Percentiles rank a stretch among this genome's conserved stretches.
These are phyloP conservation scores for Emmonsia crescens DNA, from an alignment of 2,329 filamentous ascomycete species.

Conservation along the genomic window DNA sequence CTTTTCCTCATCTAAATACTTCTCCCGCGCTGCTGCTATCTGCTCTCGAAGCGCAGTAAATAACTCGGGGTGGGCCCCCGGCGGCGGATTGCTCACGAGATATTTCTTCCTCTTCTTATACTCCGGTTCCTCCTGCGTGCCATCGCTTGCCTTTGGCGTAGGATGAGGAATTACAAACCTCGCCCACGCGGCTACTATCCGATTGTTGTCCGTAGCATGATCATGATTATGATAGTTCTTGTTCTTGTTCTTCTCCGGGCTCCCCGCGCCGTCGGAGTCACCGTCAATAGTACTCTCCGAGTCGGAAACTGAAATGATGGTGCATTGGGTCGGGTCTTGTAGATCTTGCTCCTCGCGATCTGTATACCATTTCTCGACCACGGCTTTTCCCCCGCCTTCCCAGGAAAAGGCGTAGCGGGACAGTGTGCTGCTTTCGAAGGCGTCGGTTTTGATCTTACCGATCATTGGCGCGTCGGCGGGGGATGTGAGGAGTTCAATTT, in stretches of 20 bases:
- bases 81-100: background rate
- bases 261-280: background rate
- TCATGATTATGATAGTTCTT: background rate
- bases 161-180: background rate
- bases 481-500: background rate
- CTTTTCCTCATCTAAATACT: constrained; percentile 6
- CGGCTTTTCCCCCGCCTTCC: background rate
- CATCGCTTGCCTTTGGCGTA: background rate
- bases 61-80: background rate
- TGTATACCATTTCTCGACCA: constrained; percentile 2
- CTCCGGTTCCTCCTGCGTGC: background rate
- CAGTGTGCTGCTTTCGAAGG: background rate
- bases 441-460: background rate
- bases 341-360: constrained; percentile 1
- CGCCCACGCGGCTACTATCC: background rate
- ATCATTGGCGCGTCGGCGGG: background rate
- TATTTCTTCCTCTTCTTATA: background rate
- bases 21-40: background rate
- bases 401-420: background rate
- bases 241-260: background rate
- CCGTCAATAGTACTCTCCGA: background rate
- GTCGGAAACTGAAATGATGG: background rate
- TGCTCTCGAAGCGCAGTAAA: background rate
- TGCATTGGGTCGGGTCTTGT: background rate
- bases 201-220: background rate